Base-by-base conservation (phyloP, 768 basidiomycete species). In the Tremella yokohamensis region DNA sequence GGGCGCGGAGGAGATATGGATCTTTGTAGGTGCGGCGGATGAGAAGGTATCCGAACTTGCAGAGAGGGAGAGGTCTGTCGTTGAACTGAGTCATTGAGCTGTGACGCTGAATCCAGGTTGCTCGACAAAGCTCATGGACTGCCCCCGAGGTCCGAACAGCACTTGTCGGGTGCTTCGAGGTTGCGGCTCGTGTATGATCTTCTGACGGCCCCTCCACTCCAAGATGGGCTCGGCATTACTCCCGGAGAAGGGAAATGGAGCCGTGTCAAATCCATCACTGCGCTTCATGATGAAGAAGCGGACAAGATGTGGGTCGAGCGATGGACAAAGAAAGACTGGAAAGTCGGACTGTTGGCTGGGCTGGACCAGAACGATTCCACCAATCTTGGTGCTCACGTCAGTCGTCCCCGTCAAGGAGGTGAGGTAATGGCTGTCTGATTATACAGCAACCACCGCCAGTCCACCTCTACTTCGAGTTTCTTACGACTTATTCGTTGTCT, bases 221-320 rank as follows among this genome's bases (percentile, higher is more conserved):
- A 93, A 52, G 87, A 89, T 9, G 92, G 91, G 3, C 82, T 94
- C 1, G 90, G 89, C 0, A 84, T 97, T 49, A 83, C 85, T 8
- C 86, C 88, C 1, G 84, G 83, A 13, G 80, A 84, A 20, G 76
- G 81, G 13, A 83, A 84, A 52, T 97, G 90, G 89, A 82, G 85
- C 62, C 83, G 88, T 50, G 82, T 96, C 8, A 85, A 89, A 65
- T 84, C 85, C 19, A 82, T 96, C 52, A 84, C 90, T 80, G 84
- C 86, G 1, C 79, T 97, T 8, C 94, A 98, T 68, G 87, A 97
- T 75, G 83, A 84, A 16, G 78, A 83, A 47, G 63, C 65, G 1
- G 67, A 73, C 45, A 66, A 66, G 37, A 65, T 55, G 16, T 70
- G 66, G 69, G 52, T 73, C 0, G 58, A 70, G 26, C 55, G 52